A percentile compares a stretch with the other conserved stretches of the same genome.
These are phyloP conservation scores for Penicillium brevicompactum DNA, from an alignment of 2,329 filamentous ascomycete genomes.

Conservation along the genomic window DNA sequence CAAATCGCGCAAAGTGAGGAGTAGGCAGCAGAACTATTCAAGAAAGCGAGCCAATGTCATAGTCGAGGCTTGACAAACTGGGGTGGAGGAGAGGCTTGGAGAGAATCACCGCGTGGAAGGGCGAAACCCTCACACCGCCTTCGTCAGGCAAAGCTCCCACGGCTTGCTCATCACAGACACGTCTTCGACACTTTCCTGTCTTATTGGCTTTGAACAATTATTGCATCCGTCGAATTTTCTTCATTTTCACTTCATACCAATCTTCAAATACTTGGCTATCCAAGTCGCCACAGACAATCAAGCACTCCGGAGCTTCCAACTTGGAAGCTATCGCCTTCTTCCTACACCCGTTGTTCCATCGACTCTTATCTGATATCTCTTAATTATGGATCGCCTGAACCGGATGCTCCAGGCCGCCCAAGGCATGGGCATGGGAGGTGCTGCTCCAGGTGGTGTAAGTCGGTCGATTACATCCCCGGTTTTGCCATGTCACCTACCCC, in stretches of 20 bases:
- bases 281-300: constrained; percentile 7
- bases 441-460: constrained; percentile 45
- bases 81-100: constrained; percentile 27
- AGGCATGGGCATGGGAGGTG: constrained; percentile 53
- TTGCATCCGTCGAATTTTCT: constrained; percentile 4
- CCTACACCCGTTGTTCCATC: constrained; percentile 17
- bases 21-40: constrained; percentile 8
- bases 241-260: not conserved
- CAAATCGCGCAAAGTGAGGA: constrained; percentile 8
- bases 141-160: constrained; percentile 29
- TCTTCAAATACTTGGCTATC: not conserved
- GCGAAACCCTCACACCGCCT: constrained; percentile 32
- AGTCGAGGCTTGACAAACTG: constrained; percentile 19
- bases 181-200: constrained; percentile 9
- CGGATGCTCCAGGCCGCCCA: constrained; percentile 78
- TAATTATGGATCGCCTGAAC: constrained; percentile 84
- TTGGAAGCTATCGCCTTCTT: constrained; percentile 30
- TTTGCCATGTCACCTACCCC: constrained; percentile 4
- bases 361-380: constrained; percentile 20
- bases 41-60: constrained; percentile 16
- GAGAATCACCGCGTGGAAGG: constrained; percentile 28
- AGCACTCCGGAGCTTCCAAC: constrained; percentile 30
- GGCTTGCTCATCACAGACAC: constrained; percentile 9
- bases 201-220: constrained; percentile 3
- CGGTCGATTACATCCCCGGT: constrained; percentile 8